A percentile compares a stretch with the other conserved stretches of the same genome.
Evolutionary conservation across 2,329 filamentous ascomycete species (phyloP).

Genomic region (Penicillium sp.): DNA sequence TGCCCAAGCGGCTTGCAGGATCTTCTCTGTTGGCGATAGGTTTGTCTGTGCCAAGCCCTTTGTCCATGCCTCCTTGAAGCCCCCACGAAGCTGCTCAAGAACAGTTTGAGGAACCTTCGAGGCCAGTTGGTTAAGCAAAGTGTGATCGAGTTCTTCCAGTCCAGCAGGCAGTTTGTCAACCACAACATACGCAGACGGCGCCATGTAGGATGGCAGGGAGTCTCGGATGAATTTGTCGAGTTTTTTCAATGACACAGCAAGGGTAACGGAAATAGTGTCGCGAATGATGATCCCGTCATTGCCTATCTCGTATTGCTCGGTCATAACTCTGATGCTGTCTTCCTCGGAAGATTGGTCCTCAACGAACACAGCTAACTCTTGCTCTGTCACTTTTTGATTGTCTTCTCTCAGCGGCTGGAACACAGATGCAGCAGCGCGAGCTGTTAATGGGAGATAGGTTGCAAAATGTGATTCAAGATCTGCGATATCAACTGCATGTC

Average conservation of each 20-base stretch:
- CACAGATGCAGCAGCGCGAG: constrained; percentile 32
- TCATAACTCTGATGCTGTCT: constrained; percentile 29
- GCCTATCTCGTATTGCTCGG: constrained; percentile 24
- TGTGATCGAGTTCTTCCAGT: constrained; percentile 32
- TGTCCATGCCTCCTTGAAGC: constrained; percentile 35
- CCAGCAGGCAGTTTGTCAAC: constrained; percentile 39
- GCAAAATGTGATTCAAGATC: constrained; percentile 43
- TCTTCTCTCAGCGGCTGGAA: constrained; percentile 19
- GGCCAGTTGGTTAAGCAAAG: constrained; percentile 31
- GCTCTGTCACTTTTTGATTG: constrained; percentile 15
- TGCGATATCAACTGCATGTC: constrained; percentile 42
- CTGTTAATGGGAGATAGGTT: constrained; percentile 34
- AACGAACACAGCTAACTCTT: constrained; percentile 33
- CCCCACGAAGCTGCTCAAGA: constrained; percentile 17
- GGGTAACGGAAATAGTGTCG: constrained; percentile 28
- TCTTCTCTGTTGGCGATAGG: constrained; percentile 37
- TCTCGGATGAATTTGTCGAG: constrained; percentile 46
- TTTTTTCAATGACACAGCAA: constrained; percentile 40
- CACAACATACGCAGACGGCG: constrained; percentile 45
- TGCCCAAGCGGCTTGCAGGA: constrained; percentile 36
- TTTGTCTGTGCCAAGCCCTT: constrained; percentile 28
- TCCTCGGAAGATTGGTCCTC: constrained; percentile 30
- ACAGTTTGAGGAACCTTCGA: constrained; percentile 24
- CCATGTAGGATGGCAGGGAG: constrained; percentile 48
- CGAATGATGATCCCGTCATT: constrained; percentile 13